These are phyloP conservation scores for Backusella tarrabulga DNA, from an alignment of 192 early-diverging fungal species.

Conservation along the genomic window DNA sequence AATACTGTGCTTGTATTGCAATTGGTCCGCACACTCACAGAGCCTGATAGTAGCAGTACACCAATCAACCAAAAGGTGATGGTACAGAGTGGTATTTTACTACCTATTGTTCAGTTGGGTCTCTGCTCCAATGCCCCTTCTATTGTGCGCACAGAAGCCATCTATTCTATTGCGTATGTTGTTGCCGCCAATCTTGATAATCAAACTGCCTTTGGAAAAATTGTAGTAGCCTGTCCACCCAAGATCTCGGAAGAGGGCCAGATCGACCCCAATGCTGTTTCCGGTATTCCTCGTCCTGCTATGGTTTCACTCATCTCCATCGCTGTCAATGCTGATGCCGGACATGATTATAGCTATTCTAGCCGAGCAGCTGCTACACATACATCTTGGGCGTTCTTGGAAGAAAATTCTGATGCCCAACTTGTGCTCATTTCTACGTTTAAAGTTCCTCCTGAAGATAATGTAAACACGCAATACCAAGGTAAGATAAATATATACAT, in stretches of 20 bases:
- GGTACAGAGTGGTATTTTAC: constrained; percentile 77
- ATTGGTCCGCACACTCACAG: constrained; percentile 86
- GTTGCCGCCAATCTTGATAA: constrained; percentile 74
- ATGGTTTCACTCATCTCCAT: constrained; percentile 79
- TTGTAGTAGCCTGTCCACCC: constrained; percentile 60
- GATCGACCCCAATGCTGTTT: constrained; percentile 19
- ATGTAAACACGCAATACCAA: constrained; percentile 49
- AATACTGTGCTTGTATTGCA: constrained; percentile 90
- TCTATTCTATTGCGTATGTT: constrained; percentile 85
- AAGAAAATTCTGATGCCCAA: constrained; percentile 87
- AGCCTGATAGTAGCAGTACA: constrained; percentile 86
- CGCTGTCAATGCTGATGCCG: constrained; percentile 61
- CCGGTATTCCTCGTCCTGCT: constrained; percentile 69
- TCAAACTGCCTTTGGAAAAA: constrained; percentile 76
- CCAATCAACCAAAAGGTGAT: constrained; percentile 89
- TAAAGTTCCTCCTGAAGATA: constrained; percentile 73
- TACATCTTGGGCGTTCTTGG: constrained; percentile 75
- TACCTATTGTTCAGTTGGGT: constrained; percentile 75
- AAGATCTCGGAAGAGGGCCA: constrained; percentile 28
- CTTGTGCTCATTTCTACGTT: constrained; percentile 84
- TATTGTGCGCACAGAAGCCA: constrained; percentile 75
- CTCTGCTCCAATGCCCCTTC: constrained; percentile 74
- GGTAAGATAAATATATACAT: constrained; percentile 37
- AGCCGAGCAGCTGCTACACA: constrained; percentile 84
- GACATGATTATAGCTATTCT: constrained; percentile 57